Conservation (phyloP, 1,284 basidiomycete species). For the Ustilago tritici region DNA sequence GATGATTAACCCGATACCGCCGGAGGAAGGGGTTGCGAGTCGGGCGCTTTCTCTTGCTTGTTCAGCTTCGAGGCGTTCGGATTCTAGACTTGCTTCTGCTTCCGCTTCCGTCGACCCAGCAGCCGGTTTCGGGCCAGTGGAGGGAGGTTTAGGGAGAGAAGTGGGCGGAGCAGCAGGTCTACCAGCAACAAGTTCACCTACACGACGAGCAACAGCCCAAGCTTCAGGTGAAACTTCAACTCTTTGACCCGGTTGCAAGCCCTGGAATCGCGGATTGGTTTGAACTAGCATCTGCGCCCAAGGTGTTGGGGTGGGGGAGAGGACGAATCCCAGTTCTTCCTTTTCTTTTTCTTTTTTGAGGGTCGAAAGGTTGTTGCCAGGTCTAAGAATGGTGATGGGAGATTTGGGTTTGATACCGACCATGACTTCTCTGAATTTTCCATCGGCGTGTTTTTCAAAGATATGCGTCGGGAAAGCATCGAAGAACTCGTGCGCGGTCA, state of each 20-base stretch:
- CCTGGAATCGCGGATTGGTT: constrained; percentile 55
- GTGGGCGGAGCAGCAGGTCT: constrained; percentile 33
- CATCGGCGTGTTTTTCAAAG: constrained; percentile 76
- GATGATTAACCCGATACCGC: constrained; percentile 84
- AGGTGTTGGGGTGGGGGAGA: constrained; percentile 77
- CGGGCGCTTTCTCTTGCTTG: constrained; percentile 3
- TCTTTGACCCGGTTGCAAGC: constrained; percentile 60
- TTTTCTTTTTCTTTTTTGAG: constrained; percentile 10
- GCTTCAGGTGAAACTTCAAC: constrained; percentile 65
- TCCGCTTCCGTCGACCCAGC: constrained; percentile 22
- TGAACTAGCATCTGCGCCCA: constrained; percentile 74
- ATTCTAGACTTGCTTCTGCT: constrained; percentile 23
- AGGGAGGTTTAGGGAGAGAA: not conserved
- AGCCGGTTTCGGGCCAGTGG: not conserved
- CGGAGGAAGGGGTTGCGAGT: constrained; percentile 63
- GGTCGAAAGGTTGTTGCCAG: constrained; percentile 23
- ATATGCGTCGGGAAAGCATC: constrained; percentile 94
- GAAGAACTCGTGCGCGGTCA: constrained; percentile 97
- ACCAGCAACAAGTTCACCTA: constrained; percentile 64
- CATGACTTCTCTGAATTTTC: constrained; percentile 85
- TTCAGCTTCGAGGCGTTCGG: constrained; percentile 11
- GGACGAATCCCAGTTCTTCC: constrained; percentile 75
- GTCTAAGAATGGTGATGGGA: constrained; percentile 51
- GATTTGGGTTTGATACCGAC: constrained; percentile 73
- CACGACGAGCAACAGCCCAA: constrained; percentile 61